Conservation (phyloP, 225 moss, liverwort and hornwort genomes). For the Polytrichum commune region DNA sequence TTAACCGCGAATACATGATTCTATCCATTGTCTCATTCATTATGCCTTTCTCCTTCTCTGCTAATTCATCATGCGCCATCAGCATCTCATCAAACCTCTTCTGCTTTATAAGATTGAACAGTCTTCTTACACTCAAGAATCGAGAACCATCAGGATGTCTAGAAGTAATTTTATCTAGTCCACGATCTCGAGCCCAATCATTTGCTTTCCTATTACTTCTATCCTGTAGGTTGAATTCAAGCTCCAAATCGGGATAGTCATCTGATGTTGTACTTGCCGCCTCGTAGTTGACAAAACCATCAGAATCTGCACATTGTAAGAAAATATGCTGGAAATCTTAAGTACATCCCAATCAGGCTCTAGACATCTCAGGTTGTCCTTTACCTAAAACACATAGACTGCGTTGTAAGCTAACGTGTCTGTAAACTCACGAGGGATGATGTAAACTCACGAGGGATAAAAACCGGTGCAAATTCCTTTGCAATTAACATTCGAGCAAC, state of each 20-base stretch:
- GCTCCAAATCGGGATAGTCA: constrained; percentile 12
- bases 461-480: too few relatives aligned
- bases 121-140: constrained; percentile 27
- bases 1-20: constrained; percentile 53
- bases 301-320: constrained; percentile 32
- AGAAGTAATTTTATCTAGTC: constrained; percentile 47
- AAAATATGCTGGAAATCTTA: too few relatives aligned
- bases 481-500: too few relatives aligned
- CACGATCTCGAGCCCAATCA: constrained; percentile 25
- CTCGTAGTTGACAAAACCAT: constrained; percentile 7
- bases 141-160: constrained; percentile 30
- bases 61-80: constrained; percentile 39
- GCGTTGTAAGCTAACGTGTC: too few relatives aligned
- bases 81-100: constrained; percentile 53
- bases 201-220: constrained; percentile 6
- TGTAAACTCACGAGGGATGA: too few relatives aligned
- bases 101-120: constrained; percentile 46
- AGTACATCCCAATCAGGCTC: too few relatives aligned
- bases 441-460: too few relatives aligned
- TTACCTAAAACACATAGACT: too few relatives aligned
- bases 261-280: constrained; percentile 12
- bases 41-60: constrained; percentile 24
- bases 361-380: too few relatives aligned
- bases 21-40: constrained; percentile 34
- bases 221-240: constrained; percentile 10